phyloP scores from a whole-genome alignment of 1,139 yeast species.

The Taiozyma sp. region DNA sequence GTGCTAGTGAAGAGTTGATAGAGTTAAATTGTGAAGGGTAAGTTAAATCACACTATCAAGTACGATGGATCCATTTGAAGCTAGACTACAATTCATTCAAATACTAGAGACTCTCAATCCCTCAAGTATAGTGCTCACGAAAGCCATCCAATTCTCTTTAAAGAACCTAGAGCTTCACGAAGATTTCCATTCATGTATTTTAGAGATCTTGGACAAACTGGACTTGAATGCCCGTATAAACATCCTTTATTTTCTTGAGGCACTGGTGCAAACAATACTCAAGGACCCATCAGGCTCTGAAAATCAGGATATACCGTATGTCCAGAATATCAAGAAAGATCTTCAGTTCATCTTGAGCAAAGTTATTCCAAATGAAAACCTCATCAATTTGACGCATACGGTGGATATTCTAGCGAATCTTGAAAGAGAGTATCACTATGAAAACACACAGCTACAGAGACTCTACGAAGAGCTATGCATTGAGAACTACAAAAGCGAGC shows the following conservation, averaged over 20 bases:
- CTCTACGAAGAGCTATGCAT: not conserved
- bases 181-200: conserved; percentile 65
- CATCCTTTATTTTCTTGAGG: conserved; percentile 65
- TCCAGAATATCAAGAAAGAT: conserved; percentile 32
- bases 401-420: conserved; percentile 15
- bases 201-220: conserved; percentile 55
- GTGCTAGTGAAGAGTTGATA: not conserved
- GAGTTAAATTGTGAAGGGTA: not conserved
- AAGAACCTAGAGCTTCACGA: conserved; percentile 60
- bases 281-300: not conserved
- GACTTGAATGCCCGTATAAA: conserved; percentile 64
- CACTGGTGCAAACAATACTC: conserved; percentile 36
- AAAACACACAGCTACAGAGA: not conserved
- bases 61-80: conserved; percentile 71
- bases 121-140: conserved; percentile 48
- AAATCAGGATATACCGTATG: conserved; percentile 11
- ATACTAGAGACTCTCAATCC: conserved; percentile 60
- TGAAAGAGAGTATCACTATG: conserved; percentile 10
- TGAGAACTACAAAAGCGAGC: not conserved
- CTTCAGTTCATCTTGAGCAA: conserved; percentile 14
- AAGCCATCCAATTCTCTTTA: conserved; percentile 57
- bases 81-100: conserved; percentile 64
- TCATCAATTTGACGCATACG: conserved; percentile 17
- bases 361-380: conserved; percentile 16
- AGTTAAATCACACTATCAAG: not conserved